Percentiles rank a stretch among this genome's conserved stretches.
Evolutionary conservation across 1,284 basidiomycete genomes (phyloP).

Genomic region (Erythrobasidium hasegawianum): DNA sequence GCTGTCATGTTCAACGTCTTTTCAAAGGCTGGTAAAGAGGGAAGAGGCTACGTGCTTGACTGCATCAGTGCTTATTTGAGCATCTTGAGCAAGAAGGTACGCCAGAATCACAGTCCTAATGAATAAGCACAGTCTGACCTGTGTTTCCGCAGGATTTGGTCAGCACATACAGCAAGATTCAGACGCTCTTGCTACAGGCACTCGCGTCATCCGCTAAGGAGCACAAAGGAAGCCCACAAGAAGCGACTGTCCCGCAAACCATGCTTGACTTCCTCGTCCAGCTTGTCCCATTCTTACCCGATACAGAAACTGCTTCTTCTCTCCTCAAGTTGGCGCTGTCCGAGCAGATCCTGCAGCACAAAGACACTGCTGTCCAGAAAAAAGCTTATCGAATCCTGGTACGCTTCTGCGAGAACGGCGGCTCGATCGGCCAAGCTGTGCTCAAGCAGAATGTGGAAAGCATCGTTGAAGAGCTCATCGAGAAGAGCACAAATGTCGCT

Average conservation of each 20-base stretch:
- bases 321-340: slow-evolving; percentile 61
- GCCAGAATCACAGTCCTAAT: no score
- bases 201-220: slow-evolving; percentile 50
- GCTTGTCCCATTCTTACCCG: slow-evolving; percentile 70
- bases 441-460: slow-evolving; percentile 55
- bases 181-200: slow-evolving; percentile 70
- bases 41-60: slow-evolving; percentile 75
- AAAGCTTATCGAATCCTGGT: slow-evolving; percentile 86
- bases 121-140: no score
- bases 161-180: slow-evolving; percentile 75
- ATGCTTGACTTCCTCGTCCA: slow-evolving; percentile 87
- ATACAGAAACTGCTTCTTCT: slow-evolving; percentile 60
- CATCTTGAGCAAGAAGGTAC: slow-evolving; percentile 68
- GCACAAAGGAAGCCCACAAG: slow-evolving; percentile 46
- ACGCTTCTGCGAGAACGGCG: slow-evolving; percentile 60
- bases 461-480: slow-evolving; percentile 55
- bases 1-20: slow-evolving; percentile 97
- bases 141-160: slow-evolving; percentile 57
- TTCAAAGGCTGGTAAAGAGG: slow-evolving; percentile 70
- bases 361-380: slow-evolving; percentile 88
- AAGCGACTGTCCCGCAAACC: slow-evolving; percentile 55
- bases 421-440: slow-evolving; percentile 53
- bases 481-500: slow-evolving; percentile 61
- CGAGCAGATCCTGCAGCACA: slow-evolving; percentile 61
- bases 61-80: slow-evolving; percentile 81